These are phyloP conservation scores for Ailanthus altissimus DNA, from an alignment of 345 rosid species.

Conservation along the genomic window DNA sequence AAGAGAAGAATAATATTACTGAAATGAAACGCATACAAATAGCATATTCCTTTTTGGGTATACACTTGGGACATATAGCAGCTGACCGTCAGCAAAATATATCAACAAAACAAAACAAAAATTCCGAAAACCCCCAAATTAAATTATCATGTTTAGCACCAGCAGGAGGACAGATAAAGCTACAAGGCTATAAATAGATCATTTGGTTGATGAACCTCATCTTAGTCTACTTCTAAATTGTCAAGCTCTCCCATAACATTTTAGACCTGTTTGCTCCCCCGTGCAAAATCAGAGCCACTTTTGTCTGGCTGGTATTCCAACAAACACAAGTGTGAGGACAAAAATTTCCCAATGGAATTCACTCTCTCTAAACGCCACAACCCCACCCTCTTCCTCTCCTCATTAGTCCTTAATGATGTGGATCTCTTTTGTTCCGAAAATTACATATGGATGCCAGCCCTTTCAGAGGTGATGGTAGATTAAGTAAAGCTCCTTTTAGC, in stretches of 20 bases:
- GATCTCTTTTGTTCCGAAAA: neutral
- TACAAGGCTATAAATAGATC: neutral
- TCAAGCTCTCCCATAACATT: neutral
- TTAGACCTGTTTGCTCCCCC: neutral
- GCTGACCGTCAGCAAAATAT: neutral
- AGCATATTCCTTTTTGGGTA: neutral
- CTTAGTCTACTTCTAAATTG: neutral
- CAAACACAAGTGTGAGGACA: neutral
- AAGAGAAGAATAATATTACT: neutral
- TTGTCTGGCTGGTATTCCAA: neutral
- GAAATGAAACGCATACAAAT: neutral
- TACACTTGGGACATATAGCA: neutral
- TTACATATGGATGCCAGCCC: neutral
- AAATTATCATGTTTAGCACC: constrained; percentile 1
- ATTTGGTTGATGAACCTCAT: neutral
- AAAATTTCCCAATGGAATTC: neutral
- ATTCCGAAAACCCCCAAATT: neutral
- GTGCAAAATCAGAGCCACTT: neutral
- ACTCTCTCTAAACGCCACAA: neutral
- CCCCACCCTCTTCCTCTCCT: neutral
- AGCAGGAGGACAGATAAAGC: neutral
- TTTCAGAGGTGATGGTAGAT: neutral
- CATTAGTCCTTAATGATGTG: neutral
- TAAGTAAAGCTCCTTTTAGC: neutral
- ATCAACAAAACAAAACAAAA: neutral